Conservation (phyloP, 306 rosid genomes). For the Trichosanthes cucumerina region DNA sequence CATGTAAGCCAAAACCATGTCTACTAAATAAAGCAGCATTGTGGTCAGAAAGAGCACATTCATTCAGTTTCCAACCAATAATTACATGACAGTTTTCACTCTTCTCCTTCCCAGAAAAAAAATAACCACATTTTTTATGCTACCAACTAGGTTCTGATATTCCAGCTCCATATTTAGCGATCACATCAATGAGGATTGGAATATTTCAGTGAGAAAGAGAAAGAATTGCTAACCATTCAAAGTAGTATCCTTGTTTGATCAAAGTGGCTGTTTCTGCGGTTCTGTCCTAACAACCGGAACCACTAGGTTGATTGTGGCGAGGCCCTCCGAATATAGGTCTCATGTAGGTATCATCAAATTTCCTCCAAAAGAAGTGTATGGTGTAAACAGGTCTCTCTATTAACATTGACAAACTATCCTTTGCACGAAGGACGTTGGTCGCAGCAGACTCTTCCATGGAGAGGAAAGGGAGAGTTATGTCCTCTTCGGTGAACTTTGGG, state of each 20-base stretch:
- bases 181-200: neutral
- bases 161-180: neutral
- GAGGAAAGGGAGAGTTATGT: constrained; percentile 52
- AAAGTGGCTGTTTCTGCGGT: neutral
- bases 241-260: neutral
- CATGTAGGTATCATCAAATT: constrained; percentile 76
- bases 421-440: constrained; percentile 59
- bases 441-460: constrained; percentile 58
- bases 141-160: neutral
- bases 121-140: neutral
- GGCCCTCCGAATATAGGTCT: constrained; percentile 91
- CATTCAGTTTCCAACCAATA: neutral
- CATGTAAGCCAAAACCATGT: neutral
- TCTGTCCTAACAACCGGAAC: constrained; percentile 21
- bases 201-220: neutral
- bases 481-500: constrained; percentile 24
- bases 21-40: neutral
- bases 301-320: neutral
- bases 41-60: neutral
- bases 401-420: constrained; percentile 61
- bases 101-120: neutral
- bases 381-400: constrained; percentile 72
- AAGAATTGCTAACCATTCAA: neutral
- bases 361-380: constrained; percentile 73
- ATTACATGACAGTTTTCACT: neutral